Base-by-base conservation (phyloP, 768 basidiomycete genomes). In the Fistulinella prunicolor region DNA sequence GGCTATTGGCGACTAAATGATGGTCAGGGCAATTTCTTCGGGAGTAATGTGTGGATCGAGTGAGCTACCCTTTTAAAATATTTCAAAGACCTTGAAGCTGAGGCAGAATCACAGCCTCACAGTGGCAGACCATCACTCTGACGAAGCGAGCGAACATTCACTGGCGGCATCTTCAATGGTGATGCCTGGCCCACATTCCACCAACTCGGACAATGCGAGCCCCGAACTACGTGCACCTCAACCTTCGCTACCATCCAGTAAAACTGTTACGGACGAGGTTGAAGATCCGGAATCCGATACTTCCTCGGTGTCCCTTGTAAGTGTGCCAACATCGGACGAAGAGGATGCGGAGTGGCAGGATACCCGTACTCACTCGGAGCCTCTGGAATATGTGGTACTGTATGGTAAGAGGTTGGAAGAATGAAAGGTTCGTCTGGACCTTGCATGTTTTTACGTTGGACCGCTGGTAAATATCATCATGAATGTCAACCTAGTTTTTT, bases 1-100 rank as follows among this genome's bases (percentile, higher is more conserved):
- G 78, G 85, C 42, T 89, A 87, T 57, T 93, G 88, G 87, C 74
- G 82, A 36, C 63, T 93, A 48, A 78, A 68, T 49, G 81, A 87
- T 56, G 77, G 74, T 6, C 57, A 72, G 16, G 80, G 78, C 2
- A 73, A 73, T 35, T 61, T 80, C 38, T 93, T 93, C 57, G 89
- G 21, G 71, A 83, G 44, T 28, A 83, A 77, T 48, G 73, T 92
- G 17, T 90, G 89, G 87, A 79, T 87, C 21, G 86, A 89, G 89
- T 89, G 50, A 65, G 85, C 72, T 13, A 3, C 49, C 21, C 36
- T n/a, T 28, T 28, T n/a, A n/a, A 16, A 46, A 19, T n/a, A 34
- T n/a, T 4, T 38, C 12, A 12, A 28, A 17, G 9, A 51, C 23
- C 34, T 17, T 38, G 35, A 36, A 23, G 36, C 42, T 49, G 7